These are phyloP conservation scores for Aegilops tauschii DNA, from an alignment of 176 grass and related monocot genomes.

Conservation along the genomic window DNA sequence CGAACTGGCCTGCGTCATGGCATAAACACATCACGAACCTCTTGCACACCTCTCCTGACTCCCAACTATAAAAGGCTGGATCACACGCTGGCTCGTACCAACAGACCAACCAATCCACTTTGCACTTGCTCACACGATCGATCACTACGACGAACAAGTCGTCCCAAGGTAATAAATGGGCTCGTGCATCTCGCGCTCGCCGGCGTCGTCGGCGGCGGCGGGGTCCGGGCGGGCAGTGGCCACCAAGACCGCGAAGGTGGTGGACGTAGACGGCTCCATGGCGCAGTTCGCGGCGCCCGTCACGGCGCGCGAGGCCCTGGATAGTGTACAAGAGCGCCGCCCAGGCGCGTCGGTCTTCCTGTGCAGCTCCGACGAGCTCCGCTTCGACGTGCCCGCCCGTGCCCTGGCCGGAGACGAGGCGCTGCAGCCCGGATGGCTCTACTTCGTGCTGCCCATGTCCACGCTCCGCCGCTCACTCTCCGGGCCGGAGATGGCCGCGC, in stretches of 20 bases:
- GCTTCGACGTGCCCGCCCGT: slow-evolving; percentile 15
- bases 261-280: slow-evolving; percentile 48
- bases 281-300: slow-evolving; percentile 16
- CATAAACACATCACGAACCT: neutral
- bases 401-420: neutral
- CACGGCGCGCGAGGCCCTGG: slow-evolving; percentile 35
- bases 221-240: too few species aligned
- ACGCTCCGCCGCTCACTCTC: slow-evolving; percentile 33
- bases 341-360: slow-evolving; percentile 25
- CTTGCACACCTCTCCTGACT: neutral
- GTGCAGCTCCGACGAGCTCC: slow-evolving; percentile 71
- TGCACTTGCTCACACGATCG: too few species aligned
- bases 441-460: slow-evolving; percentile 55
- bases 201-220: neutral
- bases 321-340: neutral
- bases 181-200: slow-evolving; percentile 44
- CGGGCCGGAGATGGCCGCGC: slow-evolving; percentile 59
- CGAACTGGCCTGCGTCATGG: slow-evolving; percentile 20
- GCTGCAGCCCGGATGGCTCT: slow-evolving; percentile 54
- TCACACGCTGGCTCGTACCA: neutral
- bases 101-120: neutral
- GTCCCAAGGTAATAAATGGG: slow-evolving; percentile 35
- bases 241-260: slow-evolving; percentile 45
- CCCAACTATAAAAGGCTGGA: neutral
- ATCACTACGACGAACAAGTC: too few species aligned